Percentiles rank a stretch among this genome's conserved stretches.
Evolutionary conservation across 169 alveolate species (phyloP).

Genomic region (Babesia bovis): DNA sequence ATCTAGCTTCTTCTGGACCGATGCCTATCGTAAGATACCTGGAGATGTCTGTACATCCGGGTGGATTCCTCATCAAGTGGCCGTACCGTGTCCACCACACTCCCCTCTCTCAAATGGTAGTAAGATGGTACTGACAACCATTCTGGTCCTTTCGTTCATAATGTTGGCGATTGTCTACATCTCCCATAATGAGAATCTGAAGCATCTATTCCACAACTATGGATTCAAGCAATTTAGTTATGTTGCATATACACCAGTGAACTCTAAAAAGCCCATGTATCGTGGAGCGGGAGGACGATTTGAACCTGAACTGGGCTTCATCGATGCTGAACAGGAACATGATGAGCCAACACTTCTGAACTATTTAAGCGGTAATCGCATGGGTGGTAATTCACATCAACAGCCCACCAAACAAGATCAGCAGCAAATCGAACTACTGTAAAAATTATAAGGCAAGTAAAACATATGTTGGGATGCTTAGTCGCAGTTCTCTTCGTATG

Average conservation of each 20-base stretch:
- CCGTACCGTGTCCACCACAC: constrained; percentile 90
- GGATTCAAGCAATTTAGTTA: constrained; percentile 71
- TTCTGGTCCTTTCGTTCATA: constrained; percentile 40
- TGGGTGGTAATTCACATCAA: background rate
- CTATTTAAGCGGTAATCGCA: constrained; percentile 43
- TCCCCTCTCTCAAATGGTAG: constrained; percentile 80
- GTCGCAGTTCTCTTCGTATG: too few species aligned
- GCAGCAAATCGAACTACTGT: constrained; percentile 52
- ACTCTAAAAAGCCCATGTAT: constrained; percentile 51
- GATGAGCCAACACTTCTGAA: constrained; percentile 79
- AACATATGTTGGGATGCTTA: background rate
- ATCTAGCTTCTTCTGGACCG: constrained; percentile 74
- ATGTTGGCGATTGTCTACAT: constrained; percentile 59
- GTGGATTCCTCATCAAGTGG: constrained; percentile 87
- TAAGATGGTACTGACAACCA: constrained; percentile 47
- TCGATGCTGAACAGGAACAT: constrained; percentile 80
- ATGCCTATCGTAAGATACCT: constrained; percentile 94
- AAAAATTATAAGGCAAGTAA: background rate
- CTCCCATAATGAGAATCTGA: constrained; percentile 49
- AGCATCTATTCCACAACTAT: constrained; percentile 62
- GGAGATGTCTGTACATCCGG: constrained; percentile 97
- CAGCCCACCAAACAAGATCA: constrained; percentile 5
- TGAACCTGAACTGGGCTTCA: constrained; percentile 80
- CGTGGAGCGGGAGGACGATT: constrained; percentile 64
- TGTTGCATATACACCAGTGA: constrained; percentile 72